Evolutionary conservation across 495 filamentous ascomycete species (phyloP), one percentile per base, ranked within the genome.

Genomic region (Xylaria venustula): DNA sequence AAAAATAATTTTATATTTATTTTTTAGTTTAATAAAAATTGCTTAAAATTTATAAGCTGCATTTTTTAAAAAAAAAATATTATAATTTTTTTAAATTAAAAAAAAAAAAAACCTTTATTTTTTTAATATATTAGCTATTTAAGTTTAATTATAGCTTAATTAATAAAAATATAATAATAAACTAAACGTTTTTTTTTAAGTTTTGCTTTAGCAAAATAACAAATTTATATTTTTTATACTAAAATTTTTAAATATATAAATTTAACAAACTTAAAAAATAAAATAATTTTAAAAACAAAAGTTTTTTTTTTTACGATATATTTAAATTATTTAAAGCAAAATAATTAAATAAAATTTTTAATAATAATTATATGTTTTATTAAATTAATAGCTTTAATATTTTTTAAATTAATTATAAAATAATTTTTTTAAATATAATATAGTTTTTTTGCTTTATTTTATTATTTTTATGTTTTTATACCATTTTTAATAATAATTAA

Each of bases 111-210:
- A n/a, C n/a, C 15, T 47, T 47, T 47, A 47, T 47, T 22, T 23
- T 47, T 22, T 19, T 17, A 14, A 50, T 50, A 50, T 30, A 50
- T 34, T 9, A 50, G 47, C 47, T 50, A 50, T 50, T 50, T 30
- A 11, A 50, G 47, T 20, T 50, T 50, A 50, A 50, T 32, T 30
- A 11, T 50, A 50, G 47, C 47, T 50, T 32, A n/a, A 17, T 50
- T 50, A 50, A 50, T 50, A 2, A 32, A 32, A 26, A 48, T 48
- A 50, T 50, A n/a, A n/a, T n/a, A n/a, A n/a, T n/a, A n/a, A n/a
- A n/a, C n/a, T n/a, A n/a, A n/a, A n/a, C n/a, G n/a, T 50, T 32
- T 28, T 32, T 48, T 26, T 3, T 25, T 48, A 12, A 9, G 19
- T 48, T 26, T 48, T 3, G 9, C 7, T 22, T 48, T 48, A 26